Evolutionary conservation across 139 green algal species (phyloP), one percentile per base, ranked within the genome.

Genomic region (Coelastrella sp.): DNA sequence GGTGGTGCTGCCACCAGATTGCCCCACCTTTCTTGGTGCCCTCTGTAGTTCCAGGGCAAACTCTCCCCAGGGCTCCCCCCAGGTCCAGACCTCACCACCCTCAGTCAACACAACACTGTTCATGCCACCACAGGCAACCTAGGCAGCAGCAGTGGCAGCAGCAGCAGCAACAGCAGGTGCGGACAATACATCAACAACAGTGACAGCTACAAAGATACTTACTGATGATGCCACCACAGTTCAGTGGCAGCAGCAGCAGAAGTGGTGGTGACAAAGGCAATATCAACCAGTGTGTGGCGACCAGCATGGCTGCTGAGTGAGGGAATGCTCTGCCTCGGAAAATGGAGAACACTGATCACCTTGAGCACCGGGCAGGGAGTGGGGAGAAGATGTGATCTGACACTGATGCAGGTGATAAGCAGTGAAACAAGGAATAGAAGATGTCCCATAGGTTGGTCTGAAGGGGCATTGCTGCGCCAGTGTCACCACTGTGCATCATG

Each of bases 71-170:
- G 94, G 95, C 94, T 98, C 96, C 19, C 96, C 96, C 96, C 96
- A 97, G 14, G 90, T 94, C 82, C 94, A 95, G 75, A 98, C 95
- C 82, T 97, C 87, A 0, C 96, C 97, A 6, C 86, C 86, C 22
- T 97, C 93, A 6, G 96, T 98, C 19, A 99, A 94, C 20, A 95
- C 96, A 68, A 99, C 91, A 7, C 94, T 97, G 93, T 99, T 97
- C 97, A 99, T 99, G 89, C 97, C 97, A 19, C 97, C 97, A 78
- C 95, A 95, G n/a, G 96, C 92, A 8, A 99, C 95, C 94, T 98
- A 95, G 19, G 8, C 90, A 82, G 78, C 76, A 24, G 82, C 49
- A 86, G 49, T 0, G 60, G 59, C 11, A 57, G 20, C 20, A 78
- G 17, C 76, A 24, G 82, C 49, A 86, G 49, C 11, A 60, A 5